Evolutionary conservation across 2,329 filamentous ascomycete genomes (phyloP).

Genomic region (Aspergillus unguis): DNA sequence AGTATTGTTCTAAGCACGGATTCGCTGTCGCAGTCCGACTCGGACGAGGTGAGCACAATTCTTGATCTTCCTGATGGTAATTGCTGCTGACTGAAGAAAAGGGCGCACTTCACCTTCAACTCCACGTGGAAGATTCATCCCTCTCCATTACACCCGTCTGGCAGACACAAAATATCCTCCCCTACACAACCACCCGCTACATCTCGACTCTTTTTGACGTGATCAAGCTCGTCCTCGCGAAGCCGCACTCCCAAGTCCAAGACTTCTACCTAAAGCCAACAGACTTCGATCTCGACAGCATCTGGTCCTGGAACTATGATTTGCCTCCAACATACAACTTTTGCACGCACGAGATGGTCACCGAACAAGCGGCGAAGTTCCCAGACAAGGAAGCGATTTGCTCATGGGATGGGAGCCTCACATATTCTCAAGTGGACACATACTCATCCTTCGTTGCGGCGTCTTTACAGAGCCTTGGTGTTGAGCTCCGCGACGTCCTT

Average conservation of each 20-base stretch:
- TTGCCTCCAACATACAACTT: constrained; percentile 43
- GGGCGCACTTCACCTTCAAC: constrained; percentile 33
- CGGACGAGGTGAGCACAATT: constrained; percentile 20
- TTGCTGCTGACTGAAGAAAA: constrained; percentile 15
- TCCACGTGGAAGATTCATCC: constrained; percentile 23
- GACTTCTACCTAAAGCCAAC: constrained; percentile 31
- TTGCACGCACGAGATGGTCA: constrained; percentile 50
- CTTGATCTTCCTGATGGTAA: background rate
- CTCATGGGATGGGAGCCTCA: constrained; percentile 33
- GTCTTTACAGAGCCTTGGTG: constrained; percentile 26
- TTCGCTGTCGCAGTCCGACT: constrained; percentile 19
- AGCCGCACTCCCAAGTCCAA: constrained; percentile 29
- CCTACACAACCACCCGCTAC: constrained; percentile 44
- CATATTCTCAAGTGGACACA: constrained; percentile 30
- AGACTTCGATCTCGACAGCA: constrained; percentile 39
- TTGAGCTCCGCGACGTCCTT: constrained; percentile 25
- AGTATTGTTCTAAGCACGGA: constrained; percentile 27
- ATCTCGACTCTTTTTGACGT: constrained; percentile 45
- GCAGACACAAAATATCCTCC: constrained; percentile 41
- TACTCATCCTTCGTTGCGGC: constrained; percentile 34
- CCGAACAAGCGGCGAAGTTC: constrained; percentile 24
- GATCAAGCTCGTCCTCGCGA: constrained; percentile 34
- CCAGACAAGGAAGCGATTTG: constrained; percentile 28
- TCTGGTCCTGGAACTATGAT: constrained; percentile 50
- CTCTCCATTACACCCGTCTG: constrained; percentile 43